Base-by-base conservation (phyloP, 2,329 filamentous ascomycete species). In the Fusarium pseudoanthophilum region DNA sequence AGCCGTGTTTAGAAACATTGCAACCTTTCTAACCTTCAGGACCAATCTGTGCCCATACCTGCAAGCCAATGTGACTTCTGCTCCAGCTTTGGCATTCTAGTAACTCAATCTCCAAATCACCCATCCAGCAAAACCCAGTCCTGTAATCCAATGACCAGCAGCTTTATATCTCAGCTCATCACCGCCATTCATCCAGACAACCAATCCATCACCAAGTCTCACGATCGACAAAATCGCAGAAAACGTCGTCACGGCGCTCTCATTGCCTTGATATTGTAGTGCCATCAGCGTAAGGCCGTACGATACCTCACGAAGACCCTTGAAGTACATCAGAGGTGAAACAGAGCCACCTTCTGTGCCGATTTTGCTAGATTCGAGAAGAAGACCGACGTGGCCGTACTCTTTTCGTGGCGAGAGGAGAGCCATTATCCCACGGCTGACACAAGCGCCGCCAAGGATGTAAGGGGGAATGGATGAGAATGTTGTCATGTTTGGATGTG, bases 301-400 rank as follows among this genome's bases (percentile, higher is more conserved):
- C 5, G 73, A 77, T 7, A 82, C 48, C 63, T 83, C 81, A 6
- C 81, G 79, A 14, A 80, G 72, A 11, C 79, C 80, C 59, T 83
- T 82, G 64, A 82, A 77, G 55, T 80, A 80, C 67, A 83, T 79
- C 24, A 82, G 78, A 4, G 81, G 78, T 28, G 81, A 83, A 13
- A 67, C 37, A 14, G 39, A n/a, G 7, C 69, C 55, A 0, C 11
- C 16, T 2, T 18, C 20, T 8, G 18, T 21, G 14, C 14, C 14
- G 16, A 5, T 10, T 28, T 32, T 30, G 9, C 30, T 10, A 2
- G 62, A 36, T n/a, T 79, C 78, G 1, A 78, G 78, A 1, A 37
- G 73, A 15, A 79, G 68, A 7, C 78, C 78, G 10, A 79, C 53
- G 8, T 77, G 72, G 7, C 62, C 40, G 43, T 79, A 79, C 52